Base-by-base conservation (phyloP, 768 basidiomycete genomes). In the Daedaleopsis sinensis region DNA sequence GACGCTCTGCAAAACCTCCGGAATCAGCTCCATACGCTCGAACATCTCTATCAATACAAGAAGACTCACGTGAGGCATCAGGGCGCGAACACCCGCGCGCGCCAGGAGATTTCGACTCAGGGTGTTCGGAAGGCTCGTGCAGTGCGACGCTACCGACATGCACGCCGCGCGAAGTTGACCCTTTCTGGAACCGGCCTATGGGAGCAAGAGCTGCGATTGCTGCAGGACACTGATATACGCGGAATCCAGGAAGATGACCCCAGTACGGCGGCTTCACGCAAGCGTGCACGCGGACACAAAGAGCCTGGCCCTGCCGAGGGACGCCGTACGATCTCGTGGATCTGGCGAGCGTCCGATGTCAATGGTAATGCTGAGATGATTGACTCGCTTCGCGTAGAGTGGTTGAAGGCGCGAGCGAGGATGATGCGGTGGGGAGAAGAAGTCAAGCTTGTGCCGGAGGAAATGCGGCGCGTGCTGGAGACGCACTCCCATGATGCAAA, bases 1-100 rank as follows among this genome's bases (percentile, higher is more conserved):
- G 57, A 63, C 49, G 15, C 63, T 7, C 61, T 70, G 10, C 51
- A 63, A n/a, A 49, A 57, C 18, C 37, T 70, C 8, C 65, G 67
- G 0, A 47, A 57, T 21, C 63, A 66, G 16, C 62, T 69, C 0
- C 63, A 62, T 50, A 55, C 66, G 47, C 62, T 62, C 46, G 19
- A 60, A 18, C 56, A 63, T 1, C 56, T 68, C 1, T 44, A 61
- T 47, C 38, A 9, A 9, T 66, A 67, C 63, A 62, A 64, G 47
- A 19, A 44, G 6, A 18, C 32, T 1, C 52, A 69, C 19, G 55
- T 64, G 1, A 53, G 62, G 3, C 44, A 67, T 48, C 68, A 69
- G 38, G 42, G 27, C 1, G 18, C 52, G 18, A 55, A 52, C 51
- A 67, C 62, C 1, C 47, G 67, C 16, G 48, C 67, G 1, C 52